These are phyloP conservation scores for Nitzschia sp. DNA, from an alignment of 108 stramenopile genomes.

Conservation along the genomic window DNA sequence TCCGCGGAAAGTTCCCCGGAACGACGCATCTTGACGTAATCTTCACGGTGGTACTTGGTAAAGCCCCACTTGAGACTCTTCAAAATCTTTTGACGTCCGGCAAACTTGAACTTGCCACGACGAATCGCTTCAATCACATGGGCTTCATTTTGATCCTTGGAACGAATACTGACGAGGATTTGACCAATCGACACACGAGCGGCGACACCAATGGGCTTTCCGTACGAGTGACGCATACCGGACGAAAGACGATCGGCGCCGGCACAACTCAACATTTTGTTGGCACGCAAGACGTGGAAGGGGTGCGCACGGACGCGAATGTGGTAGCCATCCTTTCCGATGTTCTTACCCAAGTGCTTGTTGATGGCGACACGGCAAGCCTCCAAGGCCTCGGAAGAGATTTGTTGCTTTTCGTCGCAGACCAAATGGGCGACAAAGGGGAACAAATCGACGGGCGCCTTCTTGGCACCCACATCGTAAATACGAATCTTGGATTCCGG, in stretches of 20 bases:
- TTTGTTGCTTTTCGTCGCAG: constrained; percentile 99
- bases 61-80: constrained; percentile 99
- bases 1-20: constrained; percentile 89
- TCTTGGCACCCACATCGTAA: constrained; percentile 99
- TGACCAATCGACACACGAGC: constrained; percentile 99
- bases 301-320: constrained; percentile 99
- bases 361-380: constrained; percentile 99
- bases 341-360: constrained; percentile 99
- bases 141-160: constrained; percentile 90
- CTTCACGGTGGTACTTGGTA: constrained; percentile 96
- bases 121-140: constrained; percentile 98
- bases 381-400: constrained; percentile 99
- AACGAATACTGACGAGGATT: constrained; percentile 92
- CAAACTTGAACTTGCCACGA: constrained; percentile 99
- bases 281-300: constrained; percentile 99
- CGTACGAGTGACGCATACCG: constrained; percentile 99
- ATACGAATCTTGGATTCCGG: constrained; percentile 99
- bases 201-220: constrained; percentile 99
- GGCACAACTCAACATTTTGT: constrained; percentile 99
- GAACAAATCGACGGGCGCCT: constrained; percentile 97
- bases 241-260: constrained; percentile 99
- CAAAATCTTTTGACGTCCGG: constrained; percentile 99
- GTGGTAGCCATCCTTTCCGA: constrained; percentile 99
- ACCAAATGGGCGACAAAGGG: constrained; percentile 99
- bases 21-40: constrained; percentile 93